Conservation (phyloP, 257 asterid genomes). For the Solanum etuberosum region DNA sequence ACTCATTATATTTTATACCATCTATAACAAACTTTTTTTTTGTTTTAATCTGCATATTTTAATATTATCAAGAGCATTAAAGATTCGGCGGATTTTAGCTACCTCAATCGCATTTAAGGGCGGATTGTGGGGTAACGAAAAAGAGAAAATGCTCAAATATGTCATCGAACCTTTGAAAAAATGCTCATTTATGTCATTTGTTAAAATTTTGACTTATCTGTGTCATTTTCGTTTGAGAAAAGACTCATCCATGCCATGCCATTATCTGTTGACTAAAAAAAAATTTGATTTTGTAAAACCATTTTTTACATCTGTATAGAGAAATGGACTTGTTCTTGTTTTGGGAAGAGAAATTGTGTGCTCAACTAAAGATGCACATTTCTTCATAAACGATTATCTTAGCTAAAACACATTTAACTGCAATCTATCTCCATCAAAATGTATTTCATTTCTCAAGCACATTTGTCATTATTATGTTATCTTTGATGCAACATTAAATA, state of each 20-base stretch:
- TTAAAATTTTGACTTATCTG: accelerated
- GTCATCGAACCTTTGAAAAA: no score
- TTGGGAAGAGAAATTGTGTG: neutral
- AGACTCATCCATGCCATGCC: neutral
- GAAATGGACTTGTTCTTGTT: neutral
- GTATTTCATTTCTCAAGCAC: neutral
- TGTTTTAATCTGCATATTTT: neutral
- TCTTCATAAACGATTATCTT: neutral
- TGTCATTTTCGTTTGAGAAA: no score
- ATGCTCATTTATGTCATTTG: no score
- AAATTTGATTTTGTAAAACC: no score
- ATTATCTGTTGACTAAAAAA: neutral
- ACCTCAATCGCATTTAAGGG: neutral
- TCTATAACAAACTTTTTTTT: neutral
- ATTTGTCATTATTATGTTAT: neutral
- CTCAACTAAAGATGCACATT: neutral
- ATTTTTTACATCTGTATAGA: no score
- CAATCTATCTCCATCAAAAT: neutral
- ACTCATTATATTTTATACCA: neutral
- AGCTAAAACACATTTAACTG: neutral
- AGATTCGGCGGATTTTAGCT: neutral
- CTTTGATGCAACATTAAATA: neutral
- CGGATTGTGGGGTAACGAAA: neutral
- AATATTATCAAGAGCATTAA: neutral
- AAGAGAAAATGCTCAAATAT: neutral